A percentile compares a stretch with the other conserved stretches of the same genome.
Evolutionary conservation across 2,329 filamentous ascomycete genomes (phyloP).

Genomic region (Exophiala oligosperma): DNA sequence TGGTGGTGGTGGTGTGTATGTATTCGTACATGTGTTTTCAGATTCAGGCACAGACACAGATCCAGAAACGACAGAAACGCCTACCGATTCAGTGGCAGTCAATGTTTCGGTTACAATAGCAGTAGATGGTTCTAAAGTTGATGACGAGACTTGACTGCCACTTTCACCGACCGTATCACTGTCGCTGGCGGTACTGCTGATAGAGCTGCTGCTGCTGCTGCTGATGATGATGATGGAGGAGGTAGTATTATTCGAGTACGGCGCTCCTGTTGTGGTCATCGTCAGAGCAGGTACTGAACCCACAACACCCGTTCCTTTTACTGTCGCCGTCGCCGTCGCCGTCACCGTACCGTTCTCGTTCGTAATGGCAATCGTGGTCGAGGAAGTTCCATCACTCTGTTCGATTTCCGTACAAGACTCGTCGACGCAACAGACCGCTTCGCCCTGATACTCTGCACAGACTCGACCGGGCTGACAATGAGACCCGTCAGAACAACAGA

Average conservation of each 20-base stretch:
- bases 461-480: conserved; percentile 2
- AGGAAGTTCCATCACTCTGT: conserved; percentile 1
- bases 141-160: too few species aligned
- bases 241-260: not conserved
- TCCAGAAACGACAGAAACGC: too few species aligned
- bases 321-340: not conserved
- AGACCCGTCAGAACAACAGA: conserved; percentile 7
- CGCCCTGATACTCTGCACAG: conserved; percentile 3
- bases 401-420: conserved; percentile 4
- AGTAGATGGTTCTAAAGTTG: too few species aligned
- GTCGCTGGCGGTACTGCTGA: too few species aligned
- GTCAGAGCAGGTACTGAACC: not conserved
- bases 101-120: not conserved
- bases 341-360: not conserved
- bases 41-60: too few species aligned
- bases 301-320: not conserved
- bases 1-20: not conserved
- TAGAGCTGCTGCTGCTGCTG: too few species aligned
- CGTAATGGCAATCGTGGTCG: not conserved
- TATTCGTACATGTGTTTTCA: too few species aligned
- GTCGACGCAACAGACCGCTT: conserved; percentile 1
- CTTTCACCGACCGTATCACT: too few species aligned
- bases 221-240: not conserved
- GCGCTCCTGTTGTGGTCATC: not conserved
- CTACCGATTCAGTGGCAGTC: too few species aligned